Evolutionary conservation across 228 moss, liverwort and hornwort genomes (phyloP).

Genomic region (Sphagnum magellanicum): DNA sequence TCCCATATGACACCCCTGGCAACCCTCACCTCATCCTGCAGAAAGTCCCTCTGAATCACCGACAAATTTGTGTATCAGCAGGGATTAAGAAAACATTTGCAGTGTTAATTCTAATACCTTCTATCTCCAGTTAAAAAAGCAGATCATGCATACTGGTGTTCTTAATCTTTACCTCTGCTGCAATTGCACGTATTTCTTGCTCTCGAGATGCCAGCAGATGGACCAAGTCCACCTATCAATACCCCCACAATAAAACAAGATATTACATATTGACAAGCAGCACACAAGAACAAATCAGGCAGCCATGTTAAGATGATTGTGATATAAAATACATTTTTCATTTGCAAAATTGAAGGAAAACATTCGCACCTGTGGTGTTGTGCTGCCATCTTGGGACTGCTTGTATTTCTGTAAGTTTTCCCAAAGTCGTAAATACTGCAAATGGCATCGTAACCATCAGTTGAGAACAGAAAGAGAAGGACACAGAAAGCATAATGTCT

Average conservation of each 20-base stretch:
- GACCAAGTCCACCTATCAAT: conserved; percentile 63
- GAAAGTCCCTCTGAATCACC: conserved; percentile 67
- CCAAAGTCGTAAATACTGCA: conserved; percentile 71
- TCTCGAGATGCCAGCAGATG: conserved; percentile 81
- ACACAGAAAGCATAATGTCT: too few relatives aligned
- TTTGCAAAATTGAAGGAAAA: too few relatives aligned
- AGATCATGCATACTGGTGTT: neutral
- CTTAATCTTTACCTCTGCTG: conserved; percentile 55
- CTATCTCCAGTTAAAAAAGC: neutral
- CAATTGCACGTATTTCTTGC: conserved; percentile 85
- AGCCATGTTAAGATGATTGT: too few relatives aligned
- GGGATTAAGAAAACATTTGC: neutral
- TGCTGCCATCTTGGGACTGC: conserved; percentile 59
- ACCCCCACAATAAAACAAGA: too few relatives aligned
- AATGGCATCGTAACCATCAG: too few relatives aligned
- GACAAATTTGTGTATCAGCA: neutral
- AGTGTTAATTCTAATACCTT: neutral
- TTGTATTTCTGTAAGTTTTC: conserved; percentile 63
- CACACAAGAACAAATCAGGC: too few relatives aligned
- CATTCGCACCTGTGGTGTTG: conserved; percentile 59
- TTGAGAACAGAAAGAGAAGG: too few relatives aligned
- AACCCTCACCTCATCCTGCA: conserved; percentile 65
- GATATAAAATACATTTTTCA: too few relatives aligned
- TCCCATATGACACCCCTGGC: conserved; percentile 66
- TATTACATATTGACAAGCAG: too few relatives aligned